Conservation (phyloP, 805 yeast genomes). For the Saturnispora diversa region DNA sequence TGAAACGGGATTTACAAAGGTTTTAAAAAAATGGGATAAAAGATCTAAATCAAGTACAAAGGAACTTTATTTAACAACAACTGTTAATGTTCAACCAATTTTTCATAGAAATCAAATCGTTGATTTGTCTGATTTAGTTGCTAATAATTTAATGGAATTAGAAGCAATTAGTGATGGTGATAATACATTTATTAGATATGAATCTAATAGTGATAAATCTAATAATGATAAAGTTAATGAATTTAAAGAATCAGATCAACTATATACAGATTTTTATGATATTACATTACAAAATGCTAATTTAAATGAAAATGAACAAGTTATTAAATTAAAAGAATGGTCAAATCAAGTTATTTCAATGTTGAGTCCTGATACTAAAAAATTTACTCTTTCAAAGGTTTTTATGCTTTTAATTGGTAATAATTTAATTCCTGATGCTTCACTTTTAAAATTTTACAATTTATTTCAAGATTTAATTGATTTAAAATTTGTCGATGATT, state of each 20-base stretch:
- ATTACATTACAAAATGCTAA: slow-evolving; percentile 30
- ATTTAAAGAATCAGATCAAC: slow-evolving; percentile 43
- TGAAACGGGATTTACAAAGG: slow-evolving; percentile 93
- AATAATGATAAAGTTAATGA: slow-evolving; percentile 7
- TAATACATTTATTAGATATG: slow-evolving; percentile 24
- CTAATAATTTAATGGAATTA: slow-evolving; percentile 59
- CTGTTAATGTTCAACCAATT: slow-evolving; percentile 94
- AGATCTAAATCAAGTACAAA: slow-evolving; percentile 90
- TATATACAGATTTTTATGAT: slow-evolving; percentile 57
- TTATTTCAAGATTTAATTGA: slow-evolving; percentile 50
- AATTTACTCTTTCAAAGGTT: slow-evolving; percentile 53
- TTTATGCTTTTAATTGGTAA: slow-evolving; percentile 63
- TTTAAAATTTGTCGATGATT: slow-evolving; percentile 58
- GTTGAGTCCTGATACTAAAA: slow-evolving; percentile 33
- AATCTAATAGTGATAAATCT: slow-evolving; percentile 13
- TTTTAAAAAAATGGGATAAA: slow-evolving; percentile 96
- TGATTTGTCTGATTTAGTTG: slow-evolving; percentile 69
- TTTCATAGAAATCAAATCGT: slow-evolving; percentile 86
- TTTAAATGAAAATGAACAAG: slow-evolving; percentile 30
- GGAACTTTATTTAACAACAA: slow-evolving; percentile 83
- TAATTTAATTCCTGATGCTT: slow-evolving; percentile 55
- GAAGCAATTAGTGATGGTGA: slow-evolving; percentile 55
- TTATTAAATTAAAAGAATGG: slow-evolving; percentile 27
- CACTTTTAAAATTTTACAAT: slow-evolving; percentile 41
- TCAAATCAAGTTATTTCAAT: slow-evolving; percentile 39